phyloP scores from a whole-genome alignment of 2,329 filamentous ascomycete genomes.

The Neofusicoccum sp. region DNA sequence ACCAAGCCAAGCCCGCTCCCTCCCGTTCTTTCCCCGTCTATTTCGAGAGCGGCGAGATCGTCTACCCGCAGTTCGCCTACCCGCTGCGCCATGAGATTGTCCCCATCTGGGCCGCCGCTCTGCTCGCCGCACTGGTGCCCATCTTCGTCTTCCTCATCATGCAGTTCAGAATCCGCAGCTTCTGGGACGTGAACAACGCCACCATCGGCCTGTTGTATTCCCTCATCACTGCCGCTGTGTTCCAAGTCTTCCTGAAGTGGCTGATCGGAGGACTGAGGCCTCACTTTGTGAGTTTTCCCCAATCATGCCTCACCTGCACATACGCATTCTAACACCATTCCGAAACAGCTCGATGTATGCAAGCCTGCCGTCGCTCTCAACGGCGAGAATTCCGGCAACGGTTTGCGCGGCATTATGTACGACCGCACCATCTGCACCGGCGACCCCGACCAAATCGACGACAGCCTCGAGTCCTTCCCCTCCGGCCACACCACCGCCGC shows the following conservation, averaged over 20 bases:
- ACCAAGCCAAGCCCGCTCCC: slow-evolving; percentile 66
- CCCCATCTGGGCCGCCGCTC: slow-evolving; percentile 70
- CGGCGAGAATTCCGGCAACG: slow-evolving; percentile 49
- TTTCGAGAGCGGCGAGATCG: slow-evolving; percentile 67
- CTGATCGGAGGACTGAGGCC: slow-evolving; percentile 68
- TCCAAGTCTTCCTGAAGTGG: slow-evolving; percentile 77
- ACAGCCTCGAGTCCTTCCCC: slow-evolving; percentile 71
- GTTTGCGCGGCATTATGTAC: slow-evolving; percentile 66
- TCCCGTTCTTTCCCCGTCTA: slow-evolving; percentile 70
- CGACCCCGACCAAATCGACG: slow-evolving; percentile 65
- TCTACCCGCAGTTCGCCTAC: slow-evolving; percentile 72
- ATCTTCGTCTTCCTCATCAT: slow-evolving; percentile 66
- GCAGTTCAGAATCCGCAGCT: slow-evolving; percentile 63
- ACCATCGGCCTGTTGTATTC: slow-evolving; percentile 70
- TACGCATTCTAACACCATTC: slow-evolving; percentile 56
- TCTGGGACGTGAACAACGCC: slow-evolving; percentile 66
- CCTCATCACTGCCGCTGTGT: slow-evolving; percentile 70
- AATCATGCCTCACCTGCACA: background rate
- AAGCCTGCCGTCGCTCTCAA: slow-evolving; percentile 58
- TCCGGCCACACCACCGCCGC: slow-evolving; percentile 74
- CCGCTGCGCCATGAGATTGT: slow-evolving; percentile 67
- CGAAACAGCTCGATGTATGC: slow-evolving; percentile 61
- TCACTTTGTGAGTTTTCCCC: slow-evolving; percentile 12
- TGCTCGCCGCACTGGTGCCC: slow-evolving; percentile 67
- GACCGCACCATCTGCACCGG: slow-evolving; percentile 72